Percentiles rank a stretch among this genome's conserved stretches.
Evolutionary conservation across 768 basidiomycete species (phyloP).

Genomic region (Auriscalpium microsporum): DNA sequence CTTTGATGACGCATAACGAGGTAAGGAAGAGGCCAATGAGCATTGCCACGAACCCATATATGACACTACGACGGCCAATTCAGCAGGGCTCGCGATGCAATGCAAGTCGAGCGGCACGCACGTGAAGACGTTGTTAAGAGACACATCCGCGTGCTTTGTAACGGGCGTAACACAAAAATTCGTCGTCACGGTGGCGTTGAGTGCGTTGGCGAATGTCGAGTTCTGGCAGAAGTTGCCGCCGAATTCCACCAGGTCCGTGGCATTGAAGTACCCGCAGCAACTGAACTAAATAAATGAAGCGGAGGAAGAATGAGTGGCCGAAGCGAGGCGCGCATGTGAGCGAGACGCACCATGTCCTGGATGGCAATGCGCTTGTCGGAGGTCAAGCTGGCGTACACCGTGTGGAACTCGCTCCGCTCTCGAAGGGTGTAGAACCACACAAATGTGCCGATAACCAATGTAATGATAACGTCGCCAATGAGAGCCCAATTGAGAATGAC

Average conservation of each 20-base stretch:
- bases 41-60: conserved; percentile 82
- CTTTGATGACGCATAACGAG: conserved; percentile 82
- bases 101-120: conserved; percentile 30
- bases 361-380: conserved; percentile 42
- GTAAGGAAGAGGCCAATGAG: conserved; percentile 68
- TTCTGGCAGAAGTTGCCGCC: conserved; percentile 54
- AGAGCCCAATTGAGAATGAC: conserved; percentile 72
- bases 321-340: not conserved
- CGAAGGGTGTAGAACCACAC: conserved; percentile 79
- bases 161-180: conserved; percentile 70
- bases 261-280: conserved; percentile 78
- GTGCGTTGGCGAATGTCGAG: conserved; percentile 24
- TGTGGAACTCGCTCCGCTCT: conserved; percentile 60
- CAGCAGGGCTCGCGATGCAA: not conserved
- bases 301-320: not conserved
- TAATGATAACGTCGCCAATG: conserved; percentile 50
- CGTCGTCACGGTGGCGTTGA: conserved; percentile 24
- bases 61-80: conserved; percentile 22
- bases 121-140: conserved; percentile 80
- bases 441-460: conserved; percentile 57
- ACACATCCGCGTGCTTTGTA: conserved; percentile 59
- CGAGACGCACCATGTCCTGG: conserved; percentile 59
- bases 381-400: conserved; percentile 42
- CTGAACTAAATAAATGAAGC: conserved; percentile 37
- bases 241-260: conserved; percentile 43